Conservation (phyloP, 1,284 basidiomycete genomes). For the Abortiporus biennis region DNA sequence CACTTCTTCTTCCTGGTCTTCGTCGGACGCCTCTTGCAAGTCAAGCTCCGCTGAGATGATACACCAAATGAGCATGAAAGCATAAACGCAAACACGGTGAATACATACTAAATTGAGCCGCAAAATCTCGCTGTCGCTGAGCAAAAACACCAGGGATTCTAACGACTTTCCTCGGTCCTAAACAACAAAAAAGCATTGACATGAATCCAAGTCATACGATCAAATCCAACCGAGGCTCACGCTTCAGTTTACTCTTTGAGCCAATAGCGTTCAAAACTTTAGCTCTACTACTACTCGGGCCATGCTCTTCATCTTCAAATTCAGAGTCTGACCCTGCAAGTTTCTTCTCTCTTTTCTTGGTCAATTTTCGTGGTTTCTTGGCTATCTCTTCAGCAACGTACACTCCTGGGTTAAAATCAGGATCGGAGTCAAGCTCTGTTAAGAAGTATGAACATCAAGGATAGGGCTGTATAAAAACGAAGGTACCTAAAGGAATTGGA, state of each 20-base stretch:
- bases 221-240: too few species aligned
- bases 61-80: not conserved
- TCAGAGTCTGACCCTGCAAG: not conserved
- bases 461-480: not conserved
- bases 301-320: too few species aligned
- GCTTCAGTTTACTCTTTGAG: too few species aligned
- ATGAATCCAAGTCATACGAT: too few species aligned
- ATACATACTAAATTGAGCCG: not conserved
- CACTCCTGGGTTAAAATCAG: conserved; percentile 10
- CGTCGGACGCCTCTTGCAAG: conserved; percentile 14
- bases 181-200: too few species aligned
- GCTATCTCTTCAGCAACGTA: not conserved
- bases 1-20: conserved; percentile 12
- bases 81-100: not conserved
- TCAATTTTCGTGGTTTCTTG: conserved; percentile 5
- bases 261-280: too few species aligned
- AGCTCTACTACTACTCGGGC: too few species aligned
- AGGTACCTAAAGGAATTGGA: conserved; percentile 5
- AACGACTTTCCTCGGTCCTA: too few species aligned
- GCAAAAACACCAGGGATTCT: not conserved
- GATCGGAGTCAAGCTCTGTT: conserved; percentile 10
- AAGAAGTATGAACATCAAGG: not conserved
- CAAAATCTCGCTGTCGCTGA: conserved; percentile 3
- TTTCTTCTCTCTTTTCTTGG: not conserved
- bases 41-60: conserved; percentile 14